These are phyloP conservation scores for Allomyces javanicus DNA, from an alignment of 192 early-diverging fungal species.

Conservation along the genomic window DNA sequence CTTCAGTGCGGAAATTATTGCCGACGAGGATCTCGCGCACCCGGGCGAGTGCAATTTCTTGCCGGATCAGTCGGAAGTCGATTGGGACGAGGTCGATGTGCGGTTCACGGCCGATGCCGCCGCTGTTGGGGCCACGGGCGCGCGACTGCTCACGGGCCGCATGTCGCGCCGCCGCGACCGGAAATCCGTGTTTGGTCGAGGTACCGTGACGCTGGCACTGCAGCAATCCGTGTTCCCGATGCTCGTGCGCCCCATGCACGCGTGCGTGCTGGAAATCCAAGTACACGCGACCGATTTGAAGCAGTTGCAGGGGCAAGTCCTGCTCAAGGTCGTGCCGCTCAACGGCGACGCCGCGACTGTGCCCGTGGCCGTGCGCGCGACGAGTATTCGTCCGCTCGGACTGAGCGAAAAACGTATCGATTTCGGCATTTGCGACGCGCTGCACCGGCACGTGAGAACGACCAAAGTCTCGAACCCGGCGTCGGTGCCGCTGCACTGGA, in stretches of 20 bases:
- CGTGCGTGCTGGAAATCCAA: not conserved
- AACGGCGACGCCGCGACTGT: not conserved
- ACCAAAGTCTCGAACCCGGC: slow-evolving; percentile 29
- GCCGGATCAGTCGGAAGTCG: slow-evolving; percentile 15
- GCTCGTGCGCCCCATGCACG: not conserved
- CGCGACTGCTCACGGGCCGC: not conserved
- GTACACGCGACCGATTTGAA: not conserved
- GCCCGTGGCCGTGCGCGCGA: not conserved
- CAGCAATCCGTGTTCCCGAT: not conserved
- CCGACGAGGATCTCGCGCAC: not conserved
- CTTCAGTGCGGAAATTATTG: not conserved
- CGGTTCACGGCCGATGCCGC: slow-evolving; percentile 3
- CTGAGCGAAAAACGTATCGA: slow-evolving; percentile 26
- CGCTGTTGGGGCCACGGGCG: not conserved
- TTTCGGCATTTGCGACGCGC: slow-evolving; percentile 26
- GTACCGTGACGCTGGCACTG: not conserved
- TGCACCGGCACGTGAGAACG: slow-evolving; percentile 19
- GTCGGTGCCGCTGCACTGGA: slow-evolving; percentile 19
- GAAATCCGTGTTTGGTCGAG: not conserved
- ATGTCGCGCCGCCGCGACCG: not conserved
- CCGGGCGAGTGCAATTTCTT: not conserved
- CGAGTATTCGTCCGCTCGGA: slow-evolving; percentile 7
- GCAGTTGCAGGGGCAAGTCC: not conserved
- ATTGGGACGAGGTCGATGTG: slow-evolving; percentile 31
- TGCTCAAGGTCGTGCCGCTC: not conserved